Base-by-base conservation (phyloP, 805 yeast species). In the Schizosaccharomyces cryophilus region DNA sequence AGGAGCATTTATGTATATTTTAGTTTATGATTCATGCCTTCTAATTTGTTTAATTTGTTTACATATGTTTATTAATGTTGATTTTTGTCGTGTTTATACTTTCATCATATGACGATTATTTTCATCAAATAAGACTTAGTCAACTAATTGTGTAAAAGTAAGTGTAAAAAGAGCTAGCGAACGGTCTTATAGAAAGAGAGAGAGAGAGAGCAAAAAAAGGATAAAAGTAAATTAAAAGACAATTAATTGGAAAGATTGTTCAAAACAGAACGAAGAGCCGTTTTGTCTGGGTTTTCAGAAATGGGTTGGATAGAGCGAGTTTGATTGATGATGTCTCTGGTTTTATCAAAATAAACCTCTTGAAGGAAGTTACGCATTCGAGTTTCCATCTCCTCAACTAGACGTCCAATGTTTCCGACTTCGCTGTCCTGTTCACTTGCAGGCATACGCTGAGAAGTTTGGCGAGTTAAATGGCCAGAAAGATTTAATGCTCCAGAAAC, bases 271-370 rank as follows among this genome's bases (percentile, higher is more conserved):
- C 51, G 51, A 5, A 45, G 26, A 45, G 51, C 51, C 51, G 17
- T 19, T 19, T 62, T 67, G 69, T 61, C 76, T 80, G 26, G 69
- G 73, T 21, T 70, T 3, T 69, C 70, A 15, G 73, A 68, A 45
- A 75, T 64, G 29, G 71, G 66, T 48, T 73, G 65, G 65, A 73
- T 67, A 55, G 72, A 77, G 69, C 87, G 77, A 48, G 83, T 73
- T 65, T 84, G 88, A 31, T 85, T 83, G 58, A 89, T 75, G 60
- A 93, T 83, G 68, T 90, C 96, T 68, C 86, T 82, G 21, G 95
- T 86, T 74, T 90, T 90, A 67, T 95, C 96, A 69, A 90, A 90
- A 70, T 90, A 90, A 31, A 90, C 96, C 64, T 87, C 95, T 70
- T 90, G 95, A 64, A 90, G 76, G 74, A 85, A 75, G 66, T 85